phyloP scores from a whole-genome alignment of 164 flowering plant genomes.

The Aristolochia fimbriata region DNA sequence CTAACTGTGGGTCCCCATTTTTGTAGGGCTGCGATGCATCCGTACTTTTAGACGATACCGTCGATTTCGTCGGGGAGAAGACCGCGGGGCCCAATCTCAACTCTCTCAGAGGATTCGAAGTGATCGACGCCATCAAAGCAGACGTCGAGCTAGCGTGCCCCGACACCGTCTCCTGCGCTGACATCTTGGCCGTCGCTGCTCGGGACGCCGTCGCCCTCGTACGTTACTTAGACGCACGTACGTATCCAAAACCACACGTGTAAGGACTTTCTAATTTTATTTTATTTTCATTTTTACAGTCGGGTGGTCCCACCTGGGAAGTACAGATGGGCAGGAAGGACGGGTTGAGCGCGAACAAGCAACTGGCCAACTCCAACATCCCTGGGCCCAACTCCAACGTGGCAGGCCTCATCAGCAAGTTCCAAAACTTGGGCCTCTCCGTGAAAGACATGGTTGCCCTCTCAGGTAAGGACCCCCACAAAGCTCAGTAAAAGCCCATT shows the following conservation, averaged over 20 bases:
- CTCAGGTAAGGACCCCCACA: conserved; percentile 61
- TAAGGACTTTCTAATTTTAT: no score
- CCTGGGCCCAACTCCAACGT: conserved; percentile 56
- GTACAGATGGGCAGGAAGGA: conserved; percentile 64
- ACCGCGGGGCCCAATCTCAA: conserved; percentile 62
- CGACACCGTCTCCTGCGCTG: conserved; percentile 74
- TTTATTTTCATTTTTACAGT: conserved; percentile 25
- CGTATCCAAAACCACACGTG: no score
- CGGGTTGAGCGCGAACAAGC: conserved; percentile 51
- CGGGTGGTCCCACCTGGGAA: conserved; percentile 78
- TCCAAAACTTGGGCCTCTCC: conserved; percentile 51
- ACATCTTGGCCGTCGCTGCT: conserved; percentile 63
- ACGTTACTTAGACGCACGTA: neutral
- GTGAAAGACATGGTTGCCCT: conserved; percentile 63
- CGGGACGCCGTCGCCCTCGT: conserved; percentile 75
- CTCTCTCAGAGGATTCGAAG: conserved; percentile 67
- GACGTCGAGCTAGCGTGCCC: conserved; percentile 59
- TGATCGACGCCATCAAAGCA: conserved; percentile 59
- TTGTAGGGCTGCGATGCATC: conserved; percentile 85
- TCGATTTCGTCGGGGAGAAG: conserved; percentile 48
- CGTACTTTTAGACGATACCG: conserved; percentile 56
- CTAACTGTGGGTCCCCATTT: neutral
- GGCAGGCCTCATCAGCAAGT: conserved; percentile 35
- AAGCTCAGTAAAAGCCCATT: no score
- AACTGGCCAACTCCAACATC: conserved; percentile 52